Conservation (phyloP, 805 yeast genomes). For the Candida tibetensis region DNA sequence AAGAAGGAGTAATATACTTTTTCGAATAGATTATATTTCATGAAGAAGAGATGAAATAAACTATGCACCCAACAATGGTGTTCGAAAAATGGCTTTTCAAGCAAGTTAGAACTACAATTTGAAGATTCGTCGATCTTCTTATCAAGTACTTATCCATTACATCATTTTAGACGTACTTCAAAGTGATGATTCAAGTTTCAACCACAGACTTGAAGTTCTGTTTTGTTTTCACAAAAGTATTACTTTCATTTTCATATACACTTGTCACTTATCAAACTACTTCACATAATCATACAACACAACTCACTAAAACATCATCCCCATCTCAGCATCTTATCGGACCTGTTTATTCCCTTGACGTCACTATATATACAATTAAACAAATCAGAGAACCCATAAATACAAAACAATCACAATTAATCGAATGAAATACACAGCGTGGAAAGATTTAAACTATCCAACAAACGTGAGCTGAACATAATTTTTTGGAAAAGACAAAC, state of each 20-base stretch:
- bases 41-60: too few species aligned
- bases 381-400: background rate
- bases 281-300: conserved; percentile 5
- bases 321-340: conserved; percentile 1
- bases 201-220: too few species aligned
- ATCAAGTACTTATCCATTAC: too few species aligned
- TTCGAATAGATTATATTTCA: too few species aligned
- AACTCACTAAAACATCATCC: conserved; percentile 6
- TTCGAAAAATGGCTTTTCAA: too few species aligned
- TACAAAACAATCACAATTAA: conserved; percentile 2
- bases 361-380: background rate
- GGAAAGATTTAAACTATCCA: background rate
- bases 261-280: background rate
- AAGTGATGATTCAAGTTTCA: too few species aligned
- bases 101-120: too few species aligned
- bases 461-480: background rate
- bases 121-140: too few species aligned
- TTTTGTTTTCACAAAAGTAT: too few species aligned
- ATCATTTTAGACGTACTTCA: too few species aligned
- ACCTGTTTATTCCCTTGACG: background rate
- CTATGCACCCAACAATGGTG: too few species aligned
- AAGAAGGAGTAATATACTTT: too few species aligned
- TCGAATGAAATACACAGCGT: conserved; percentile 7
- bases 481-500: background rate
- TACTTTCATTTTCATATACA: background rate